Evolutionary conservation across 2,329 filamentous ascomycete species (phyloP), one percentile per base, ranked within the genome.

Genomic region (Hypoxylon sp.): DNA sequence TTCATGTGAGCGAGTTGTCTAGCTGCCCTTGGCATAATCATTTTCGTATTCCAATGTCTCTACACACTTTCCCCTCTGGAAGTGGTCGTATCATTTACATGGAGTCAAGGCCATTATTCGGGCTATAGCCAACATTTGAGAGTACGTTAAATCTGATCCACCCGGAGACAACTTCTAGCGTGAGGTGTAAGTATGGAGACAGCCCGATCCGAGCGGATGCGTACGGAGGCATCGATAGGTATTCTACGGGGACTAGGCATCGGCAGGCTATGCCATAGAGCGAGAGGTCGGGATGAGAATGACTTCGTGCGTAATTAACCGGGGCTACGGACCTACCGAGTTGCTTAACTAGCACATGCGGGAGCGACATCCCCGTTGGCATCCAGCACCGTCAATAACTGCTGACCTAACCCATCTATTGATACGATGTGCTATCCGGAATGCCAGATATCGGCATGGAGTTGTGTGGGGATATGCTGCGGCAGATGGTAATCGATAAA

Each of bases 251-350:
- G 24, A 26, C 33, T 32, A 16, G 16, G 16, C 11, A 26, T 11
- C 36, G 36, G 44, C 32, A 22, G 32, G 45, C 18, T 45, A 14
- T 57, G 11, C 22, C n/a, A 9, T 38, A 20, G 20, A 12, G 42
- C 42, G 14, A 14, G 12, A 46, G 36, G 20, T 49, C 60, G 54
- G 58, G 42, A 32, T 59, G 50, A 45, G 28, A 51, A 69, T 65
- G 52, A 52, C 65, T 64, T 71, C 65, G 59, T 38, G 42, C 56
- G 2, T 40, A 6, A 16, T 33, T 36, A n/a, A 28, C 36, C 24
- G 44, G 51, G 44, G 36, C 18, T 42, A 44, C 33, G 58, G 58
- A 30, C 20, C 20, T 26, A 44, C 58, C 16, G 51, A 36, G 33
- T 4, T 50, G 18, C 6, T 49, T 18, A 12, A 46, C 32, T 16